A percentile compares a stretch with the other conserved stretches of the same genome.
Conservation (phyloP, 1,139 yeast species). For the Hyphopichia pseudoburtonii region DNA sequence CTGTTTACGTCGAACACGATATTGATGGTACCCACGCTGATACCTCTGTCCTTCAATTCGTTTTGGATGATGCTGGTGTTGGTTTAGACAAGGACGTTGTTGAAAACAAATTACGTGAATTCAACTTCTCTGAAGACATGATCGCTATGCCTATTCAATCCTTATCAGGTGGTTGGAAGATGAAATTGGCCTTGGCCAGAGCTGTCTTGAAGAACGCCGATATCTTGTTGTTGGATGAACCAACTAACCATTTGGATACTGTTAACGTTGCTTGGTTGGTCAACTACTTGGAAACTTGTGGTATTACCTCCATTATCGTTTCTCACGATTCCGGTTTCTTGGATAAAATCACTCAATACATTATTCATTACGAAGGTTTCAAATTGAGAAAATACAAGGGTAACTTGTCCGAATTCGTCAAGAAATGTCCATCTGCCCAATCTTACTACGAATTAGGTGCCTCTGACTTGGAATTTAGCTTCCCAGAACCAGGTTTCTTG, state of each 20-base stretch:
- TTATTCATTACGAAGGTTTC: slow-evolving; percentile 99
- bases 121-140: slow-evolving; percentile 92
- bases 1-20: slow-evolving; percentile 99
- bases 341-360: slow-evolving; percentile 96
- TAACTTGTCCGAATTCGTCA: slow-evolving; percentile 97
- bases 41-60: slow-evolving; percentile 89
- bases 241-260: slow-evolving; percentile 99
- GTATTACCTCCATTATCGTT: slow-evolving; percentile 95
- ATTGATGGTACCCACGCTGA: slow-evolving; percentile 98
- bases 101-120: slow-evolving; percentile 75
- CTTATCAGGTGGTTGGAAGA: slow-evolving; percentile 99
- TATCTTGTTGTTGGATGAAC: slow-evolving; percentile 97
- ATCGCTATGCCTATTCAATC: slow-evolving; percentile 89
- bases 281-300: slow-evolving; percentile 97
- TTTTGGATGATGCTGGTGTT: slow-evolving; percentile 77
- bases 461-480: slow-evolving; percentile 89
- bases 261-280: slow-evolving; percentile 99
- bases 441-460: slow-evolving; percentile 99
- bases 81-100: slow-evolving; percentile 70
- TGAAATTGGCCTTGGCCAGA: slow-evolving; percentile 99
- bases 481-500: slow-evolving; percentile 99
- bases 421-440: slow-evolving; percentile 98
- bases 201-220: slow-evolving; percentile 99
- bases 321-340: slow-evolving; percentile 99
- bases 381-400: slow-evolving; percentile 99